Evolutionary conservation across 331 rosid genomes (phyloP), one percentile per base, ranked within the genome.

Genomic region (Rosa hybrid): DNA sequence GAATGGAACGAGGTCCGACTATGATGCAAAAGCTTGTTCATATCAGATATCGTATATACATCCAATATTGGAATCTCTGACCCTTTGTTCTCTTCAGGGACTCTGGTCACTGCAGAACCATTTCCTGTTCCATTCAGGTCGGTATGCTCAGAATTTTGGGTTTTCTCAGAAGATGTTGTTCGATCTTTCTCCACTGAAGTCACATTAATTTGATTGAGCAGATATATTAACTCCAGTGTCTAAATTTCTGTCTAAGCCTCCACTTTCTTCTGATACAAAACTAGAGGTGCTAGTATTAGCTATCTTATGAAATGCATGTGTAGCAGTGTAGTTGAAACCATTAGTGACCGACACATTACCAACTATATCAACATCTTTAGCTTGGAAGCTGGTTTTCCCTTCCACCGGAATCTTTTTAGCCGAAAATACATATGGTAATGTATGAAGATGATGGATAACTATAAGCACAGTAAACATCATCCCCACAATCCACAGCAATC

Each of bases 41-140:
- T 91, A 83, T 89, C 91, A 4, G 94, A 86, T 68, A 92, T 69
- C 12, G 97, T 46, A 84, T 92, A 86, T 39, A 88, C 83, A 67
- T 69, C 86, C 64, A 87, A 80, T 7, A 81, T 77, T 50, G 45
- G 92, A 77, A 27, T 78, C 81, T 54, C 82, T 14, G 87, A 77
- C 3, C 34, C 34, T 68, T 85, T 84, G 23, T 63, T 84, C 78
- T 68, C 64, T 81, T 78, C 60, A 21, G 88, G 82, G 76, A 70
- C 79, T 34, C 79, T 41, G 25, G 72, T 63, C 46, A 8, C 20
- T 5, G 87, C 45, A 76, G 88, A 78, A 45, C 20, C 65, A 21
- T 77, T 82, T 74, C 53, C 75, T 1, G 46, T 10, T 20, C 12
- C 70, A 39, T 18, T 57, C 53, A 70, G 67, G 68, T 65, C 71